Conservation (phyloP, 2,329 filamentous ascomycete genomes). For the Aspergillus puulaauensis region DNA sequence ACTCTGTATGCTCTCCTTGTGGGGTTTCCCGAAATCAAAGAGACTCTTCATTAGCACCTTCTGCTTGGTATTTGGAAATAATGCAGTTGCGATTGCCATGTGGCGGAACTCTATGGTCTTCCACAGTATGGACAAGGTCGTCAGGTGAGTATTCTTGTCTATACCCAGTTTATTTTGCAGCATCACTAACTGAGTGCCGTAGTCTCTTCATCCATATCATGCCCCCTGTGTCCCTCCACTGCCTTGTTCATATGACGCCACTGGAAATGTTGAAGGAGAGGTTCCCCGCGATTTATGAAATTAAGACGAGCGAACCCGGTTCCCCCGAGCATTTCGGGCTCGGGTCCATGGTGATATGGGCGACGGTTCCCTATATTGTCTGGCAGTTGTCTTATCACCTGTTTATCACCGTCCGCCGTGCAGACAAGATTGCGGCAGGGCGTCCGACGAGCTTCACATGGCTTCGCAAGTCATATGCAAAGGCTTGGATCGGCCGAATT, state of each 20-base stretch:
- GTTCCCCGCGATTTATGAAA: constrained; percentile 82
- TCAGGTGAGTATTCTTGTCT: constrained; percentile 55
- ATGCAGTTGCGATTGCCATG: constrained; percentile 96
- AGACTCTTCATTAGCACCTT: constrained; percentile 89
- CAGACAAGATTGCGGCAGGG: constrained; percentile 92
- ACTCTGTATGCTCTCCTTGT: constrained; percentile 76
- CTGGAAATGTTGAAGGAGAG: constrained; percentile 63
- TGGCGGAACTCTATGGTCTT: constrained; percentile 99
- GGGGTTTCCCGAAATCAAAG: constrained; percentile 87
- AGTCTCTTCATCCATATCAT: constrained; percentile 99
- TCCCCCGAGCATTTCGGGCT: constrained; percentile 78
- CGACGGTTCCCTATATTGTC: constrained; percentile 83
- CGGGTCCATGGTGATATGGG: constrained; percentile 87
- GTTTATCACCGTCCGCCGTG: constrained; percentile 90
- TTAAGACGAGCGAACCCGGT: constrained; percentile 68
- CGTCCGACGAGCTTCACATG: constrained; percentile 96
- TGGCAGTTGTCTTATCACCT: constrained; percentile 96
- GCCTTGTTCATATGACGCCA: constrained; percentile 79
- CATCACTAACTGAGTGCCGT: not conserved
- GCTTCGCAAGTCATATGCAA: constrained; percentile 87
- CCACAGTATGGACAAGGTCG: constrained; percentile 97
- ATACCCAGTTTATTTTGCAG: not conserved
- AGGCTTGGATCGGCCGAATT: constrained; percentile 81
- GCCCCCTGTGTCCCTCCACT: constrained; percentile 92
- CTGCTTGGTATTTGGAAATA: constrained; percentile 93